Base-by-base conservation (phyloP, 2,329 filamentous ascomycete genomes). In the Clathrospora elynae region DNA sequence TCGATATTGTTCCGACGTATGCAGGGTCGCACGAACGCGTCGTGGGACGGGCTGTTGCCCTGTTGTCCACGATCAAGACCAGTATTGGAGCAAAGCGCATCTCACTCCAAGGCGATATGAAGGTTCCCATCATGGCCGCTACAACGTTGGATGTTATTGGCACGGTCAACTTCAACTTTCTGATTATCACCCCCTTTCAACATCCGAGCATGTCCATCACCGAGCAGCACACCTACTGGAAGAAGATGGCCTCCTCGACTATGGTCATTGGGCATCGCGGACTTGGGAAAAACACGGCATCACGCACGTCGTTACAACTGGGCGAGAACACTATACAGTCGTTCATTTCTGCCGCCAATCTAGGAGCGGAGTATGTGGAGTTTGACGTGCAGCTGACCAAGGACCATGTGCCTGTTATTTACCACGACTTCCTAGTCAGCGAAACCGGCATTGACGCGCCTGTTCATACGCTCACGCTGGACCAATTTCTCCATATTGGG, bases 371-470 rank as follows among this genome's bases (percentile, higher is more conserved):
- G 7, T 86, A 86, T 57, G 82, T 86, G 23, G 83, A 86, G 58
- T 82, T 87, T 62, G 93, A 99, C 66, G 93, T 99, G 1, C 93
- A 99, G 67, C 77, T 99, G 25, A 99, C 93, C n/a, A 99, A 99
- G 65, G 93, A 99, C 66, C 90, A 95, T 61, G 90, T 99, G 1
- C 93, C 93, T 0, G 92, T 99, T 53, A 96, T 99, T 61, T 99
- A 99, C 66, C 93, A 99, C 66, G 93, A 99, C 70, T 99, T 99
- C 64, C 78, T 97, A 10, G 93, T 99, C 67, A 96, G 90, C 65
- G 93, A 99, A 72, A 97, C 93, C 0, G 93, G 95, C 7, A 93
- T 96, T 39, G 93, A 99, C 64, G 93, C 93, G 0, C 93, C 93
- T 0, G 92, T 99, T 2, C 93, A 99, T 66, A 95, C 90, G 0